These are phyloP conservation scores for Phytophthora fragariaefolia DNA, from an alignment of 352 stramenopile genomes.

Conservation along the genomic window DNA sequence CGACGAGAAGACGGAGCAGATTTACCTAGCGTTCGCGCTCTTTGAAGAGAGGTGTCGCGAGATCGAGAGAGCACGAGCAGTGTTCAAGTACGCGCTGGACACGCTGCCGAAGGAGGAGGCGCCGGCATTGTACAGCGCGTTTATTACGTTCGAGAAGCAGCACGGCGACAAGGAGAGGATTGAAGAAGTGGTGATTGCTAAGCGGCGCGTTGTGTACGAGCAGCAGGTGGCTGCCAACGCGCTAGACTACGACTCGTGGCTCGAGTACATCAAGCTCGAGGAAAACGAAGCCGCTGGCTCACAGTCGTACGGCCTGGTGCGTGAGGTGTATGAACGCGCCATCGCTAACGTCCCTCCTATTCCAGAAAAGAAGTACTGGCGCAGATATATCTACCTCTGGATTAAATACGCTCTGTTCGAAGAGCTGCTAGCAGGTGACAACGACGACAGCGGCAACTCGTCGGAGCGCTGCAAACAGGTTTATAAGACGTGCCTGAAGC, in stretches of 20 bases:
- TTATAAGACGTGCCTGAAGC: slow-evolving; percentile 93
- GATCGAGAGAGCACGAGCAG: slow-evolving; percentile 89
- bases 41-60: slow-evolving; percentile 98
- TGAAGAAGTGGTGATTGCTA: slow-evolving; percentile 95
- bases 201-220: slow-evolving; percentile 96
- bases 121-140: slow-evolving; percentile 95
- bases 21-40: slow-evolving; percentile 95
- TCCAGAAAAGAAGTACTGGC: slow-evolving; percentile 98
- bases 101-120: slow-evolving; percentile 86
- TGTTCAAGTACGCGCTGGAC: slow-evolving; percentile 89
- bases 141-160: slow-evolving; percentile 99
- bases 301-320: slow-evolving; percentile 72
- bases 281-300: slow-evolving; percentile 83
- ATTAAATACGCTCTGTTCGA: slow-evolving; percentile 99
- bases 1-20: slow-evolving; percentile 81
- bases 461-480: slow-evolving; percentile 90
- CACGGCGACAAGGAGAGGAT: slow-evolving; percentile 96
- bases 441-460: slow-evolving; percentile 45
- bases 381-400: slow-evolving; percentile 99
- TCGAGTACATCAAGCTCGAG: slow-evolving; percentile 99
- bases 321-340: slow-evolving; percentile 96
- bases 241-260: slow-evolving; percentile 98
- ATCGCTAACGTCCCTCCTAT: slow-evolving; percentile 95
- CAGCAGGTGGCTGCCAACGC: slow-evolving; percentile 90
- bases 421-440: slow-evolving; percentile 91